Conservation (phyloP, 495 filamentous ascomycete species). For the Podospora pseudoanserina region DNA sequence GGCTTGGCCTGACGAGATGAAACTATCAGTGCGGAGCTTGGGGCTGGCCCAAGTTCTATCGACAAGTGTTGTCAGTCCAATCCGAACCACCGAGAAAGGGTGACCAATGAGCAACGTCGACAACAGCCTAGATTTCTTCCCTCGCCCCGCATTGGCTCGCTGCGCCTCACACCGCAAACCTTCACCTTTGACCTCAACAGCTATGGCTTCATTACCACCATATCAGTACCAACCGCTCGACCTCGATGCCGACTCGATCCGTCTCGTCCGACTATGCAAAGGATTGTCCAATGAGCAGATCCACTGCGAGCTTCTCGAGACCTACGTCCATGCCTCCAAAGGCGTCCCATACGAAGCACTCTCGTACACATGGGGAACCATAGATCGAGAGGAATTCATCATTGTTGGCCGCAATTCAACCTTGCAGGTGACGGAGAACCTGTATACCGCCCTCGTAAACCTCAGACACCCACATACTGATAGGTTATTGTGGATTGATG, state of each 20-base stretch:
- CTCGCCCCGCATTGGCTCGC: background rate
- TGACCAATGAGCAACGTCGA: background rate
- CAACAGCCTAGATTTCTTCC: background rate
- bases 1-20: no score
- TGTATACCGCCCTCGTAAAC: background rate
- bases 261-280: background rate
- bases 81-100: no score
- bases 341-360: constrained; percentile 7
- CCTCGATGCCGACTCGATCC: background rate
- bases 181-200: background rate
- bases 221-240: constrained; percentile 8
- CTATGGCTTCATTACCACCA: background rate
- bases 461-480: background rate
- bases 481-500: constrained; percentile 4
- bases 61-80: no score
- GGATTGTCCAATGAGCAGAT: background rate
- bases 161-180: background rate
- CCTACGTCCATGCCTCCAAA: background rate
- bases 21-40: no score
- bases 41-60: no score
- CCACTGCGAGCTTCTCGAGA: constrained; percentile 12
- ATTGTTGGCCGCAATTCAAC: background rate
- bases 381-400: background rate
- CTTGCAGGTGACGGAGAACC: background rate
- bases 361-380: constrained; percentile 4